Conservation (phyloP, 192 early-diverging fungal species). For the Gryganskiella cystojenkinii region DNA sequence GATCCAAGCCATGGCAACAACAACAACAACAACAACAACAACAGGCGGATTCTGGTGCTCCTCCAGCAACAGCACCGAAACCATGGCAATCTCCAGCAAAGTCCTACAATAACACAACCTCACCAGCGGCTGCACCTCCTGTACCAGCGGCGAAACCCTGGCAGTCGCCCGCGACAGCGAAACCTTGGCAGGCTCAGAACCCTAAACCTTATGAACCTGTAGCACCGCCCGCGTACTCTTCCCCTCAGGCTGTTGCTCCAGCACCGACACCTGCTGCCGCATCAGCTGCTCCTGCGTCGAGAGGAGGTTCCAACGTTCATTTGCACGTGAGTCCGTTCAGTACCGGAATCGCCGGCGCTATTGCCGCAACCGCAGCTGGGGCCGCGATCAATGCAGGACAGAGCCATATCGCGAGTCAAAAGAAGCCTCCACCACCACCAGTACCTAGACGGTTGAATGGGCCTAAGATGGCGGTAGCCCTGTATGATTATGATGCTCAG, state of each 20-base stretch:
- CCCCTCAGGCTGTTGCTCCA: conserved; percentile 9
- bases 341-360: conserved; percentile 29
- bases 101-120: conserved; percentile 2
- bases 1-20: conserved; percentile 36
- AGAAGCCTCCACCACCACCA: conserved; percentile 53
- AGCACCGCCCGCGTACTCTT: conserved; percentile 39
- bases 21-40: neutral
- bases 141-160: conserved; percentile 15
- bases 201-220: conserved; percentile 32
- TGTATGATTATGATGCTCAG: conserved; percentile 85
- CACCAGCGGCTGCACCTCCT: neutral
- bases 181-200: conserved; percentile 9
- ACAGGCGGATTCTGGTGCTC: neutral
- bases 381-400: conserved; percentile 22
- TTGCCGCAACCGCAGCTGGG: conserved; percentile 31
- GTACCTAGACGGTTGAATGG: conserved; percentile 22
- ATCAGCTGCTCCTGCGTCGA: neutral
- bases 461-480: conserved; percentile 69
- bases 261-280: conserved; percentile 18
- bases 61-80: conserved; percentile 29
- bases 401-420: conserved; percentile 2
- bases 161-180: conserved; percentile 13
- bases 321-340: conserved; percentile 47
- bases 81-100: conserved; percentile 20
- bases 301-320: conserved; percentile 37